Evolutionary conservation across 192 early-diverging fungal species (phyloP).

Genomic region (Gaertneriomyces sp.): DNA sequence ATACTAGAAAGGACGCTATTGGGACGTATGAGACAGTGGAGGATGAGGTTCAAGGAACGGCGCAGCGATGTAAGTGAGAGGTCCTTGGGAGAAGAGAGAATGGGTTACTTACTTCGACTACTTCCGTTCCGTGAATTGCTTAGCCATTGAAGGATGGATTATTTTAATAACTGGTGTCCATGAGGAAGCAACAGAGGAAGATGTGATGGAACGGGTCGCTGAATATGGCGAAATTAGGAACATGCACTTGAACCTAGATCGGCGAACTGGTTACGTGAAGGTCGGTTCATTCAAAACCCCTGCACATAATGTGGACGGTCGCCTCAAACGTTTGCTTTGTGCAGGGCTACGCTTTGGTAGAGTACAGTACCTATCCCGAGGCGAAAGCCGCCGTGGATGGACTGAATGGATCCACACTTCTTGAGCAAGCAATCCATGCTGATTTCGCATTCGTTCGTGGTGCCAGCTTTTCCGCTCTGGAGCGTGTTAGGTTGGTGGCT

Average conservation of each 20-base stretch:
- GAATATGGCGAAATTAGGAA: constrained; percentile 90
- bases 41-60: constrained; percentile 29
- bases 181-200: constrained; percentile 93
- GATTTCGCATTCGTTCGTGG: constrained; percentile 85
- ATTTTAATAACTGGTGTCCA: constrained; percentile 88
- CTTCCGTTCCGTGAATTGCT: background rate
- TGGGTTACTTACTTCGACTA: no score
- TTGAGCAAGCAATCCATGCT: constrained; percentile 69
- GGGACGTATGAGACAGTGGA: constrained; percentile 40
- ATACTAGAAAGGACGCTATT: constrained; percentile 7
- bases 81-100: no score
- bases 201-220: constrained; percentile 74
- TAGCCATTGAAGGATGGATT: constrained; percentile 92
- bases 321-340: constrained; percentile 8
- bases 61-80: constrained; percentile 42
- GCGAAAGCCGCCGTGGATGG: constrained; percentile 74
- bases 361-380: constrained; percentile 77
- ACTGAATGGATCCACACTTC: constrained; percentile 67
- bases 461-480: background rate
- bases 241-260: constrained; percentile 88
- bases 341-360: constrained; percentile 89
- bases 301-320: background rate
- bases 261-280: constrained; percentile 94
- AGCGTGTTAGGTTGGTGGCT: no score
- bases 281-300: constrained; percentile 33